These are phyloP conservation scores for Bipolaris oryzae DNA, from an alignment of 2,329 filamentous ascomycete genomes.

Conservation along the genomic window DNA sequence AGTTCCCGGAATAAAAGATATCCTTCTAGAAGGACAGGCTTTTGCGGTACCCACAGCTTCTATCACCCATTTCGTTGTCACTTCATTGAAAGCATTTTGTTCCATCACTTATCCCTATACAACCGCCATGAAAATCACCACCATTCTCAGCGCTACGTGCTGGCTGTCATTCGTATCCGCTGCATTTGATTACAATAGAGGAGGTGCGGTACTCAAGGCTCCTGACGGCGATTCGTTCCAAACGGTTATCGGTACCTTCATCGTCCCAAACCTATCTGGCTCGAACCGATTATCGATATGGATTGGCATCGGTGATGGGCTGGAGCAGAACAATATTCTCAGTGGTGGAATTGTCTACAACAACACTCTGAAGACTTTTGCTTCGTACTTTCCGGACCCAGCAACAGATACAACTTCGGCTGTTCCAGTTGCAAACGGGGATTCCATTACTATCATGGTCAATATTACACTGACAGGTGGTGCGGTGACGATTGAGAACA, in stretches of 20 bases:
- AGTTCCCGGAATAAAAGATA: slow-evolving; percentile 6
- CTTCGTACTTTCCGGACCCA: slow-evolving; percentile 28
- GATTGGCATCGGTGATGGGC: slow-evolving; percentile 32
- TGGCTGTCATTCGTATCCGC: slow-evolving; percentile 21
- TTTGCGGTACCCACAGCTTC: neutral
- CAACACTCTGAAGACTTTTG: slow-evolving; percentile 25
- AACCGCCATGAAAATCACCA: slow-evolving; percentile 20
- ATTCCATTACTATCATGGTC: slow-evolving; percentile 29
- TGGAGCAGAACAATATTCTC: slow-evolving; percentile 30
- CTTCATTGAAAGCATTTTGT: neutral
- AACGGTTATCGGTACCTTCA: slow-evolving; percentile 32
- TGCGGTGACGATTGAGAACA: slow-evolving; percentile 34
- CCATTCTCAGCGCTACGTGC: slow-evolving; percentile 14
- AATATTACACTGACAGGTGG: slow-evolving; percentile 19
- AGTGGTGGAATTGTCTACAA: slow-evolving; percentile 32
- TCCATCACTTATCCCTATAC: neutral
- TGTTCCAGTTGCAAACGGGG: slow-evolving; percentile 27
- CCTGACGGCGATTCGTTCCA: slow-evolving; percentile 30
- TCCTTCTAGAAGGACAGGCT: neutral
- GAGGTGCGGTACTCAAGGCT: slow-evolving; percentile 34
- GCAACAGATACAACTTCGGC: slow-evolving; percentile 24
- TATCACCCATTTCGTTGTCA: too few relatives aligned
- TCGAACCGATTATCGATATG: slow-evolving; percentile 31
- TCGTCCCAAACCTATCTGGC: slow-evolving; percentile 28
- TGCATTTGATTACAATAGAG: slow-evolving; percentile 35